A percentile compares a stretch with the other conserved stretches of the same genome.
Evolutionary conservation across 495 filamentous ascomycete species (phyloP).

Genomic region (Aspergillus bertholletiae): DNA sequence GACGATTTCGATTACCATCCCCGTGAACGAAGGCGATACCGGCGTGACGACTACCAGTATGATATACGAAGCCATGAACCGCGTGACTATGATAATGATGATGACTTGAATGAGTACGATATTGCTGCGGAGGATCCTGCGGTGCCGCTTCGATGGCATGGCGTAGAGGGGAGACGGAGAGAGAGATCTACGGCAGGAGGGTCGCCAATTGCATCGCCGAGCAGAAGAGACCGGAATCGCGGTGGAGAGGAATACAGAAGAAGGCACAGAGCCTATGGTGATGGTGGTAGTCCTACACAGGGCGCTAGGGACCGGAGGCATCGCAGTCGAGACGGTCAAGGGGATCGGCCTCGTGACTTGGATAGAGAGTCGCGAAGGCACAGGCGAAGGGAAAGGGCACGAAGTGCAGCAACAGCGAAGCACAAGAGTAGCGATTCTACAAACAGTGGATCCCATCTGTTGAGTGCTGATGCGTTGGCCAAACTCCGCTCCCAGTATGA

Average conservation of each 20-base stretch:
- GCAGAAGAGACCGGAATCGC: conserved; percentile 15
- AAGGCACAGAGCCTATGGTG: conserved; percentile 1
- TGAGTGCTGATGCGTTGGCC: conserved; percentile 55
- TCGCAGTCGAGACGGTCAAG: conserved; percentile 2
- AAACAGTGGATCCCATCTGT: conserved; percentile 35
- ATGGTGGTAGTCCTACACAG: conserved; percentile 4
- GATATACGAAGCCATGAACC: neutral
- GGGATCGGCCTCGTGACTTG: conserved; percentile 14
- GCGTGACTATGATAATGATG: neutral
- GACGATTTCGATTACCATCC: conserved; percentile 18
- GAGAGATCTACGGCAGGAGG: conserved; percentile 15
- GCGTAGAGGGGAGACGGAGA: conserved; percentile 16
- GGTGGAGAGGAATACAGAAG: conserved; percentile 7
- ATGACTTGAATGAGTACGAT: conserved; percentile 9
- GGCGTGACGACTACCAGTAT: conserved; percentile 14
- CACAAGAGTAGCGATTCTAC: conserved; percentile 40
- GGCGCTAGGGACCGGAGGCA: conserved; percentile 4
- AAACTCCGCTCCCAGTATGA: conserved; percentile 58
- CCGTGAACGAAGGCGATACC: conserved; percentile 16
- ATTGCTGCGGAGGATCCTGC: conserved; percentile 4
- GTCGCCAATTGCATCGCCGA: conserved; percentile 14
- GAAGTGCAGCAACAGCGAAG: conserved; percentile 23
- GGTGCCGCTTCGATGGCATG: conserved; percentile 5
- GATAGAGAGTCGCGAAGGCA: conserved; percentile 3
- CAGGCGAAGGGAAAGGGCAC: conserved; percentile 18